Conservation (phyloP, 2,329 filamentous ascomycete species). For the Calonectria multiphialidica region DNA sequence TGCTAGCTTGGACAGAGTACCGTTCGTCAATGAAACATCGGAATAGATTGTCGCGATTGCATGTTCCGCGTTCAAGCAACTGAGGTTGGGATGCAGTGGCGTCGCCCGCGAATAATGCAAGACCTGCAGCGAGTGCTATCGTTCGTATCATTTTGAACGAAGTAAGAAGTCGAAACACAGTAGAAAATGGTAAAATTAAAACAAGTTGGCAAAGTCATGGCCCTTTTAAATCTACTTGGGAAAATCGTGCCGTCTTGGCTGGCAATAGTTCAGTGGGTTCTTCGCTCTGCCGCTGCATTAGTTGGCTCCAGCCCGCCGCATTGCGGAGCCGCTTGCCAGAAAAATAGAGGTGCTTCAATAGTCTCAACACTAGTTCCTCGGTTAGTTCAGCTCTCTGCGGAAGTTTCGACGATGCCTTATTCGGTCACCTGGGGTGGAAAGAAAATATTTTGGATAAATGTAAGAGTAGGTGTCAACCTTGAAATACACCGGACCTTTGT, state of each 20-base stretch:
- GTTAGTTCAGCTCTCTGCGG: slow-evolving; percentile 21
- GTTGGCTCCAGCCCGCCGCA: neutral
- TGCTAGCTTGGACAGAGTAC: slow-evolving; percentile 33
- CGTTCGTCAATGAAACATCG: slow-evolving; percentile 37
- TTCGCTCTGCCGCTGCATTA: neutral
- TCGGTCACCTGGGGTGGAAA: no score
- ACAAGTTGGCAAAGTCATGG: neutral
- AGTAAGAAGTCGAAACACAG: neutral
- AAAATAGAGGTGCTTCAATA: slow-evolving; percentile 27
- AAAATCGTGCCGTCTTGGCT: no score
- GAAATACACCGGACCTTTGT: no score
- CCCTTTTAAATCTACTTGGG: neutral
- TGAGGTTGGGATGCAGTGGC: slow-evolving; percentile 25
- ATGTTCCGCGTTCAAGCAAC: slow-evolving; percentile 23
- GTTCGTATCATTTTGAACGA: slow-evolving; percentile 10
- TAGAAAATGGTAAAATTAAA: no score
- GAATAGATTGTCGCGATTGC: slow-evolving; percentile 38
- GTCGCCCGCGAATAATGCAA: slow-evolving; percentile 12
- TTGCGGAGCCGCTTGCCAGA: slow-evolving; percentile 5
- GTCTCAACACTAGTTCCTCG: slow-evolving; percentile 14
- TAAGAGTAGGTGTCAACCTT: no score
- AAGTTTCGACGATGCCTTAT: no score
- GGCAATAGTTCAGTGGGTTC: neutral
- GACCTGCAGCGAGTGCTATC: slow-evolving; percentile 8
- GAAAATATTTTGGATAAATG: no score